Evolutionary conservation across 495 filamentous ascomycete species (phyloP).

Genomic region (Tuber magnatum): DNA sequence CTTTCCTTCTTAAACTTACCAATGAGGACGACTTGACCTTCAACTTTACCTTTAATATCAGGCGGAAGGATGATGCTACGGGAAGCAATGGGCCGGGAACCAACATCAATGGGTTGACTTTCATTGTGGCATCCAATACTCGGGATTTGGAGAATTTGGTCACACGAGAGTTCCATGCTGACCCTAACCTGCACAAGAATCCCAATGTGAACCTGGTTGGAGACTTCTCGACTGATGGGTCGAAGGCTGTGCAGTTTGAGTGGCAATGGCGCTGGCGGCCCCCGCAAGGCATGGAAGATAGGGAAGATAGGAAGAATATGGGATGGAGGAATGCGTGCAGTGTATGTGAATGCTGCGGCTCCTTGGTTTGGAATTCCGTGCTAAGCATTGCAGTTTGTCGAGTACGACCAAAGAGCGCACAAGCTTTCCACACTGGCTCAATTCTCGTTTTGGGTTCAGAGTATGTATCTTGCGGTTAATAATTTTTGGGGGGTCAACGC

Average conservation of each 20-base stretch:
- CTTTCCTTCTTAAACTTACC: conserved; percentile 77
- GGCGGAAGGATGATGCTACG: conserved; percentile 56
- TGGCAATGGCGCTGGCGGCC: conserved; percentile 97
- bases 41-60: conserved; percentile 82
- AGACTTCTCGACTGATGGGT: conserved; percentile 74
- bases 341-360: conserved; percentile 44
- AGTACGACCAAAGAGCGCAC: conserved; percentile 91
- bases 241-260: conserved; percentile 75
- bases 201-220: conserved; percentile 89
- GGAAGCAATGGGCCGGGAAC: conserved; percentile 57
- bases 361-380: conserved; percentile 7
- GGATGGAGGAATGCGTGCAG: conserved; percentile 96
- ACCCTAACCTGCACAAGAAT: conserved; percentile 96
- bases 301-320: conserved; percentile 71
- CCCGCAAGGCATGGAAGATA: conserved; percentile 73
- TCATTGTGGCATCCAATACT: conserved; percentile 74
- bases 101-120: conserved; percentile 79
- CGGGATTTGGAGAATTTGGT: conserved; percentile 89
- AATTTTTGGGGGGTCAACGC: conserved; percentile 7
- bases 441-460: conserved; percentile 93
- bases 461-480: conserved; percentile 44
- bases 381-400: conserved; percentile 60
- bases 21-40: conserved; percentile 90
- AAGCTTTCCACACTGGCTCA: conserved; percentile 76
- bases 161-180: conserved; percentile 89